Evolutionary conservation across 495 filamentous ascomycete species (phyloP).

Genomic region (Aspergillus nidulans): DNA sequence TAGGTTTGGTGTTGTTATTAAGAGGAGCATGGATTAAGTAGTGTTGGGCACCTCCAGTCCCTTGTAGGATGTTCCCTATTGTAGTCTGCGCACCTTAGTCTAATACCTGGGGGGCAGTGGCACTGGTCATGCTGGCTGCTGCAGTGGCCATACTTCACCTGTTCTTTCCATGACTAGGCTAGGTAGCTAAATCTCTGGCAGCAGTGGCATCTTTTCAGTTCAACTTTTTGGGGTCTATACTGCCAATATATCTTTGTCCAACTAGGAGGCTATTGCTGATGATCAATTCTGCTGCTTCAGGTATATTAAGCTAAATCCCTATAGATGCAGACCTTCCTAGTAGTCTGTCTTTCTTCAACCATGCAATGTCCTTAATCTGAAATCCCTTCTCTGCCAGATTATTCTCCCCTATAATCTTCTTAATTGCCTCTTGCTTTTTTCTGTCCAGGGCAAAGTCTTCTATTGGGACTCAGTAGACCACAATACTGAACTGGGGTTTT

Average conservation of each 20-base stretch:
- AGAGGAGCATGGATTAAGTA: conserved; percentile 4
- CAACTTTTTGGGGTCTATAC: conserved; percentile 16
- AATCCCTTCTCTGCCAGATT: conserved; percentile 14
- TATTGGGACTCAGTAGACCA: conserved; percentile 18
- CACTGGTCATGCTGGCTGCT: conserved; percentile 17
- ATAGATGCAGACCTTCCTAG: conserved; percentile 15
- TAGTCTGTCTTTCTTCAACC: conserved; percentile 21
- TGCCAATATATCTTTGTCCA: conserved; percentile 17
- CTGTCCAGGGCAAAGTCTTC: conserved; percentile 19
- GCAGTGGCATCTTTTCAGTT: conserved; percentile 23
- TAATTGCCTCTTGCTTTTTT: not conserved
- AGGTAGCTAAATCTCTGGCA: conserved; percentile 28
- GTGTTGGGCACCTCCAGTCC: conserved; percentile 11
- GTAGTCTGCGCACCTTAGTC: conserved; percentile 20
- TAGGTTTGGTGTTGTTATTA: conserved; percentile 24
- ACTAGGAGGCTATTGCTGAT: conserved; percentile 22
- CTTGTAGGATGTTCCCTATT: conserved; percentile 17
- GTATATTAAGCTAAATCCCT: conserved; percentile 18
- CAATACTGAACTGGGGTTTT: conserved; percentile 15
- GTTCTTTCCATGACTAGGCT: conserved; percentile 30
- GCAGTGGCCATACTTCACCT: conserved; percentile 23
- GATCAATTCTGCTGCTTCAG: conserved; percentile 20
- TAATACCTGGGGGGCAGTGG: conserved; percentile 19
- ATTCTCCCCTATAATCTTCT: conserved; percentile 26
- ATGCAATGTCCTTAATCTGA: conserved; percentile 22